Base-by-base conservation (phyloP, 1,284 basidiomycete species). In the Gymnopus androsaceus region DNA sequence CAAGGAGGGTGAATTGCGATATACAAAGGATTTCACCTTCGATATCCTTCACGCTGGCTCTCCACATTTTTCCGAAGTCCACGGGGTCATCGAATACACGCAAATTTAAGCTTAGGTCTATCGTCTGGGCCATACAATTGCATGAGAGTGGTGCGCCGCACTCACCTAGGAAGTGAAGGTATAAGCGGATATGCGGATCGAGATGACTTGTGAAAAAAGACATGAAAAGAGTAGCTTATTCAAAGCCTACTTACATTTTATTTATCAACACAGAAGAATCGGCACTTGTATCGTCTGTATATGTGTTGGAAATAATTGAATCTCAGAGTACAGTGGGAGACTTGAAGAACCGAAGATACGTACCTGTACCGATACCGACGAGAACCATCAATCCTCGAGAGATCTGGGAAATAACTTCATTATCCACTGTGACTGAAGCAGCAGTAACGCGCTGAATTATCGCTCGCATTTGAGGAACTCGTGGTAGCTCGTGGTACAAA, bases 1-100 rank as follows among this genome's bases (percentile, higher is more conserved):
- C 94, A 65, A 94, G 75, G 15, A 96, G 78, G 0, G 94, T 96
- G 69, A 96, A 96, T 64, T 96, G 94, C 1, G 92, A 95, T 14
- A 95, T 91, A 63, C 93, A 95, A 23, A 96, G 80, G 12, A 96
- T 81, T 54, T 95, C 92, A 52, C 92, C 94, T 30, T 83, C 80
- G 31, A 95, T 82, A 60, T 95, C 93, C 69, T 86, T 89, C 54
- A 96, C 87, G 66, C 77, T 93, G 34, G 79, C 73, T 70, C 89
- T 92, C 94, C 94, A 96, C 84, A 87, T 85, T 46, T 78, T 77
- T 3, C 75, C 76, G 3, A 77, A 63, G 59, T 81, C 77, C 21
- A 58, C 63, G 7, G 77, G 74, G 66, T 90, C 87, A 52, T 84
- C 78, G 69, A 94, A 96, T 52, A 88, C 77, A 49, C 87, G 83